Percentiles rank a stretch among this genome's conserved stretches.
Evolutionary conservation across 2,329 filamentous ascomycete species (phyloP).

Genomic region (Scytalidium lignicola): DNA sequence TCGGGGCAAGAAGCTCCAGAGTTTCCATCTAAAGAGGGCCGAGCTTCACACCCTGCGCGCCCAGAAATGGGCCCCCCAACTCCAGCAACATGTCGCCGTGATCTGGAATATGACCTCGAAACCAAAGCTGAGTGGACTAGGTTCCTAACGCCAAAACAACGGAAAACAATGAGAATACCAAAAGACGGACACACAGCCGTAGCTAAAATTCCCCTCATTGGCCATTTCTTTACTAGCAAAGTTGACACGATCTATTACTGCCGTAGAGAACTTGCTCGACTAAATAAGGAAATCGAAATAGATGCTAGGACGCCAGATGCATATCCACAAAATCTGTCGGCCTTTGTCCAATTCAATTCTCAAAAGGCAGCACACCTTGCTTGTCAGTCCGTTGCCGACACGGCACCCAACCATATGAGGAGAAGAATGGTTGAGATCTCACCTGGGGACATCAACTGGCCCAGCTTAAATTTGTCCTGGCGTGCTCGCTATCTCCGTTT

Average conservation of each 20-base stretch:
- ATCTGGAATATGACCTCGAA: conserved; percentile 15
- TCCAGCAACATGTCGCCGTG: conserved; percentile 11
- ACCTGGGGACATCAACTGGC: conserved; percentile 22
- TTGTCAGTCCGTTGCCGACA: conserved; percentile 18
- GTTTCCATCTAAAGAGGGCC: conserved; percentile 6
- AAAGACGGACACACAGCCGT: conserved; percentile 11
- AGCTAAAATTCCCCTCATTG: conserved; percentile 18
- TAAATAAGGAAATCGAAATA: conserved; percentile 21
- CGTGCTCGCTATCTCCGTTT: conserved; percentile 12
- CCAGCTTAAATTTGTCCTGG: conserved; percentile 13
- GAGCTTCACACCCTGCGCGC: conserved; percentile 7
- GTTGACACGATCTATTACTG: conserved; percentile 23
- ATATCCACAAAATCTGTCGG: conserved; percentile 18
- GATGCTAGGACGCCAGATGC: conserved; percentile 16
- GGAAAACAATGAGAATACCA: conserved; percentile 18
- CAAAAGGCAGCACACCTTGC: conserved; percentile 21
- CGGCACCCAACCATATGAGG: conserved; percentile 16
- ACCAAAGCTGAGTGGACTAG: conserved; percentile 20
- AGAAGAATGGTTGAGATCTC: conserved; percentile 20
- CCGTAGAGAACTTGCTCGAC: conserved; percentile 20
- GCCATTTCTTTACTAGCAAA: conserved; percentile 17
- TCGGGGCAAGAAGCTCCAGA: conserved; percentile 8
- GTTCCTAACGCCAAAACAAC: conserved; percentile 17
- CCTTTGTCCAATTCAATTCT: conserved; percentile 21
- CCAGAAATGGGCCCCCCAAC: conserved; percentile 12